Evolutionary conservation across 2,329 filamentous ascomycete genomes (phyloP).

Genomic region (Cladosporium sp.): DNA sequence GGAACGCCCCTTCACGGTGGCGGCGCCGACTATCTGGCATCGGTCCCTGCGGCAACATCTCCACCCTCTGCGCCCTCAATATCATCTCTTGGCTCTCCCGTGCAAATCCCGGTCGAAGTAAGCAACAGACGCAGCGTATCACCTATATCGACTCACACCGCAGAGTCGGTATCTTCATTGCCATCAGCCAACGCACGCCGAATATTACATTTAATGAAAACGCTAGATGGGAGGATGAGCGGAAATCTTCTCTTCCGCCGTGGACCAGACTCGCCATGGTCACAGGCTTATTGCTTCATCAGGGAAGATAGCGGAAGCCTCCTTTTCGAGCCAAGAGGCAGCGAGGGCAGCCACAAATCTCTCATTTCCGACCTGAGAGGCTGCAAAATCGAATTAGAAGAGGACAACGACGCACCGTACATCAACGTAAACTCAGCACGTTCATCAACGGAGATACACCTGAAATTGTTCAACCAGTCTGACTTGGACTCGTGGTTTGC

Average conservation of each 20-base stretch:
- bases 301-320: constrained; percentile 71
- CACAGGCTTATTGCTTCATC: constrained; percentile 69
- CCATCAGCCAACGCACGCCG: constrained; percentile 62
- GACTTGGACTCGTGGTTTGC: constrained; percentile 79
- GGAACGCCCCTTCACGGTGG: constrained; percentile 46
- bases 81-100: constrained; percentile 25
- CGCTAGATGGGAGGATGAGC: constrained; percentile 72
- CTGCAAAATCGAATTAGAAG: constrained; percentile 59
- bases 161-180: constrained; percentile 27
- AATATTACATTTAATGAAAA: constrained; percentile 72
- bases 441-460: constrained; percentile 56
- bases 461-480: constrained; percentile 60
- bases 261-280: constrained; percentile 60
- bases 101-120: constrained; percentile 21
- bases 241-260: constrained; percentile 71
- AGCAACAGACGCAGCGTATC: constrained; percentile 25
- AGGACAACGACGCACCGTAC: constrained; percentile 44
- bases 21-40: constrained; percentile 30
- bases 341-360: constrained; percentile 59
- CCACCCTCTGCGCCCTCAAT: constrained; percentile 28
- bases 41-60: constrained; percentile 26
- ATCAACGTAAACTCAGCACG: constrained; percentile 51
- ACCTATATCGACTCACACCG: constrained; percentile 26
- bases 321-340: constrained; percentile 69
- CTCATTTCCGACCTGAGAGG: constrained; percentile 72